Evolutionary conservation across 192 early-diverging fungal species (phyloP).

Genomic region (Mortierella claussenii): DNA sequence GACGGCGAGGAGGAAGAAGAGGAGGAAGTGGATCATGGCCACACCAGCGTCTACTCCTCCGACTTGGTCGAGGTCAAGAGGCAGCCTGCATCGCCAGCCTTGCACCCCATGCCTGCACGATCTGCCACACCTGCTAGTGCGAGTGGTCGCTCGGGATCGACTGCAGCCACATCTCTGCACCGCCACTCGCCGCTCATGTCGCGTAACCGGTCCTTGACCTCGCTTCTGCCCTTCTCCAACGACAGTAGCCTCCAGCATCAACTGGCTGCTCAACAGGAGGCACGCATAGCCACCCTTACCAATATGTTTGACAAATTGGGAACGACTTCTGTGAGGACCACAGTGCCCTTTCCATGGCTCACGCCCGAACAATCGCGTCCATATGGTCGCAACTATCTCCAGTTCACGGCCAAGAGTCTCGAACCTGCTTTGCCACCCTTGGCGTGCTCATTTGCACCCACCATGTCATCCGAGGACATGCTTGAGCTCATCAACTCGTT

Average conservation of each 20-base stretch:
- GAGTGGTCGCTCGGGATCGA: conserved; percentile 29
- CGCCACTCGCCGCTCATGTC: conserved; percentile 48
- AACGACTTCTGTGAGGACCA: conserved; percentile 43
- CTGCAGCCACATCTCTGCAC: conserved; percentile 2
- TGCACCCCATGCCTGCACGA: conserved; percentile 7
- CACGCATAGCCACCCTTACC: conserved; percentile 36
- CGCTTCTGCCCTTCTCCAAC: conserved; percentile 36
- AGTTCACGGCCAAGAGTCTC: conserved; percentile 30
- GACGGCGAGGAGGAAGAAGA: too few relatives aligned
- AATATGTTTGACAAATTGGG: conserved; percentile 44
- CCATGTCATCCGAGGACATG: conserved; percentile 1
- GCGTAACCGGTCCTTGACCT: conserved; percentile 40
- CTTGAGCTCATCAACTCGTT: conserved; percentile 26
- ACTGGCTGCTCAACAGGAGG: conserved; percentile 11
- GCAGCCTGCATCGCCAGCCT: conserved; percentile 42
- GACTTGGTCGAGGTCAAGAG: conserved; percentile 44
- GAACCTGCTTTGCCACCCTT: conserved; percentile 43
- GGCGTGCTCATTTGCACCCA: conserved; percentile 6
- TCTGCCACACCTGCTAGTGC: conserved; percentile 14
- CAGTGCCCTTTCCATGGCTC: conserved; percentile 51
- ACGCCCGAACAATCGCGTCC: conserved; percentile 44
- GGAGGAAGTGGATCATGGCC: too few relatives aligned
- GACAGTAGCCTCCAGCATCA: conserved; percentile 21
- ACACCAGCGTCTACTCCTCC: conserved; percentile 13
- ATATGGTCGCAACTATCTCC: conserved; percentile 50